Percentiles rank a stretch among this genome's conserved stretches.
Evolutionary conservation across 345 rosid species (phyloP).

Genomic region (Brassica napus): Da-Ae NC_063452.1:59794001-59794500

Average conservation of each 20-base stretch:
- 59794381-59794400: neutral
- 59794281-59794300: neutral
- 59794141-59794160: neutral
- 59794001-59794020: too few species aligned
- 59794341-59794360: constrained; percentile 21
- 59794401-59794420: constrained; percentile 36
- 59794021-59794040: neutral
- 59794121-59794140: neutral
- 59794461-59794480: constrained; percentile 12
- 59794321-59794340: constrained; percentile 21
- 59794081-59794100: constrained; percentile 1
- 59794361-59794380: neutral
- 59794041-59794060: neutral
- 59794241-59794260: neutral
- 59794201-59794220: neutral
- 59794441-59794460: rapidly evolving
- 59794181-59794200: constrained; percentile 17
- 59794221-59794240: neutral
- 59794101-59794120: neutral
- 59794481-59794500: neutral
- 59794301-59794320: constrained; percentile 6
- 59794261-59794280: neutral
- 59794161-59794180: neutral
- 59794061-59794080: neutral
- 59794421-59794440: neutral